Base-by-base conservation (phyloP, 2,329 filamentous ascomycete genomes). In the Macroventuria anomochaeta region DNA sequence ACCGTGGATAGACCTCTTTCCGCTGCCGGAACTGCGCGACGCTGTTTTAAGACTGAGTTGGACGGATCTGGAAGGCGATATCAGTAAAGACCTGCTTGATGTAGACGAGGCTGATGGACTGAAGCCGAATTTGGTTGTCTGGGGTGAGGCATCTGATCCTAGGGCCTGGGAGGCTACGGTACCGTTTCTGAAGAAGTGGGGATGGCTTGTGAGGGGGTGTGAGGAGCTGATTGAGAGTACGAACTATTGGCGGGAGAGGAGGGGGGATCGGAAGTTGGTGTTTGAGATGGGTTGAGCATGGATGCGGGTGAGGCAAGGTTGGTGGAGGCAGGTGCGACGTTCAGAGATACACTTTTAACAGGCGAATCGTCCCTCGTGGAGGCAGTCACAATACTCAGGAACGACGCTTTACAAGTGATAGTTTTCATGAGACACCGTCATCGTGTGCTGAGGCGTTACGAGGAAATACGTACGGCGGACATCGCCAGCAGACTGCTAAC, bases 151-250 rank as follows among this genome's bases (percentile, higher is more conserved):
- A 0, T 77, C 75, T 69, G 72, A 81, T 21, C 52, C 69, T 1
- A 46, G 53, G 0, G 76, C 73, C 7, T 83, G 81, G 80, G 81
- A 83, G 57, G 69, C 78, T 1, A 81, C 74, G 0, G 71, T 74
- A 18, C 49, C 53, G 0, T 82, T 83, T 57, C 54, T 77, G 3
- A 67, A 64, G 39, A 81, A 81, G 55, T 83, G 79, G 77, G 66
- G 59, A 2, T 68, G 69, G 64, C 40, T 78, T 12, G 34, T 78
- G 1, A 53, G 57, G 1, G 75, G 71, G 0, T 79, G 76, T 46
- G 43, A 55, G 0, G 73, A 76, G 33, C 41, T 78, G 13, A 51
- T 77, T 5, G 59, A 70, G 15, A 68, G 33, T 11, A 49, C 46
- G 2, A 55, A 55, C 20, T 15, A 21, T 26, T 49, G 51, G 51